Evolutionary conservation across 2,329 filamentous ascomycete species (phyloP).

Genomic region (Fusarium sp.): DNA sequence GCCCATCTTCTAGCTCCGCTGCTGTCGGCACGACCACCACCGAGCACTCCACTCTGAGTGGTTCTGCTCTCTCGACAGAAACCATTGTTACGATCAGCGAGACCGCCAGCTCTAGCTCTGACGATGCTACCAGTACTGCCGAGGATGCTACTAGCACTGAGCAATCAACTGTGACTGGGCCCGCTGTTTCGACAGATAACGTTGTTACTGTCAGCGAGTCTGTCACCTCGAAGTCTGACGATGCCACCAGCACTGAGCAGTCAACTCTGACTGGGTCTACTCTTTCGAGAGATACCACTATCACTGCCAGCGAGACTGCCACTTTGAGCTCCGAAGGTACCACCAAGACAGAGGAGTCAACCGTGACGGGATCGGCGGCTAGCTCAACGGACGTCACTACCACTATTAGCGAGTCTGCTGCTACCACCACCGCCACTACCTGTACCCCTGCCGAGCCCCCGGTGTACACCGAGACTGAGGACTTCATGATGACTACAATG

Average conservation of each 20-base stretch:
- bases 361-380: no score
- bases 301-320: background rate
- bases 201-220: background rate
- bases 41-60: background rate
- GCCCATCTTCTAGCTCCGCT: slow-evolving; percentile 6
- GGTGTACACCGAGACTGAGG: background rate
- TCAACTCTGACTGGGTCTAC: background rate
- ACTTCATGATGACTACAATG: background rate
- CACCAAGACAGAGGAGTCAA: no score
- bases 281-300: background rate
- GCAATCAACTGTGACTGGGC: background rate
- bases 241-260: background rate
- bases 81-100: background rate
- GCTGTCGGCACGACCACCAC: background rate
- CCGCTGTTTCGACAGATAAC: background rate
- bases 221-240: background rate
- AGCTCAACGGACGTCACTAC: background rate
- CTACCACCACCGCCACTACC: background rate
- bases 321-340: background rate
- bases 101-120: background rate
- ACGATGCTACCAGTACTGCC: background rate
- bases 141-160: background rate
- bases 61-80: background rate
- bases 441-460: background rate
- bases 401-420: background rate